A percentile compares a stretch with the other conserved stretches of the same genome.
Evolutionary conservation across 495 filamentous ascomycete genomes (phyloP).

Genomic region (Neurospora tetrasperma): DNA sequence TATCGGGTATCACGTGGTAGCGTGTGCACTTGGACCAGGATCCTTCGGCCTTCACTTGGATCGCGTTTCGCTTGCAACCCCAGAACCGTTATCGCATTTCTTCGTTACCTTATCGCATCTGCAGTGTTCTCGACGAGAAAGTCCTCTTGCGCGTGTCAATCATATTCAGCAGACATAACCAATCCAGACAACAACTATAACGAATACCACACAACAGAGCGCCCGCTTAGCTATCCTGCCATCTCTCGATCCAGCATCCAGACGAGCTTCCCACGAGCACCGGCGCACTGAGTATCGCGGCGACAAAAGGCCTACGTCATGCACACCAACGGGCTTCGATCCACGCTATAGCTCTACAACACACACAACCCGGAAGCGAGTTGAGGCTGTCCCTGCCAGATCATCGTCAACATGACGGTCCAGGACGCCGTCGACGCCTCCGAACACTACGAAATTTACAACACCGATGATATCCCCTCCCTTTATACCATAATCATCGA

Average conservation of each 20-base stretch:
- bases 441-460: slow-evolving; percentile 61
- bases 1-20: neutral
- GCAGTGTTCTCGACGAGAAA: neutral
- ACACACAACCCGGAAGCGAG: neutral
- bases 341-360: neutral
- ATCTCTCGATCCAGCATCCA: neutral
- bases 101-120: neutral
- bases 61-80: neutral
- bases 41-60: neutral
- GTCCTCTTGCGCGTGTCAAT: neutral
- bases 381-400: neutral
- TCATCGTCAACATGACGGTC: slow-evolving; percentile 19
- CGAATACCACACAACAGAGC: neutral
- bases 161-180: neutral
- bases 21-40: neutral
- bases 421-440: slow-evolving; percentile 84
- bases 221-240: neutral
- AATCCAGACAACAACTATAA: neutral
- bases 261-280: neutral
- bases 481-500: slow-evolving; percentile 88
- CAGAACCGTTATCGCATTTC: neutral
- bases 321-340: neutral
- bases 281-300: neutral
- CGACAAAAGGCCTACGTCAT: neutral
- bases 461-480: slow-evolving; percentile 63